Evolutionary conservation across 1,284 basidiomycete genomes (phyloP), one percentile per base, ranked within the genome.

Genomic region (Rhodotorula mucilaginosa): DNA sequence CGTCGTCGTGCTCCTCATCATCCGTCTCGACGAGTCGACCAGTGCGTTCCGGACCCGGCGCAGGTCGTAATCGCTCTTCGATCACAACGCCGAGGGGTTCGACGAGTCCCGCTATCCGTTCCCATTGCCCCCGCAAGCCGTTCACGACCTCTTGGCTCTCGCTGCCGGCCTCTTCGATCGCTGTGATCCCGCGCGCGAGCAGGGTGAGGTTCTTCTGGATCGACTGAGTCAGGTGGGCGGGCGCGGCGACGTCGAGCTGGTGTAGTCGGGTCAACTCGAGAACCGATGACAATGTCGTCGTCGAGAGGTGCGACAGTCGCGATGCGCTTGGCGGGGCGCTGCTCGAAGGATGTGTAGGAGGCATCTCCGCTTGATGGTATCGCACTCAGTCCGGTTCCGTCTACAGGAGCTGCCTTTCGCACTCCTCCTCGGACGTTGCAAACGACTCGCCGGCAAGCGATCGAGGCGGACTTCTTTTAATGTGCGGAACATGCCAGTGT

Each of bases 211-310:
- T 78, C n/a, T 69, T 67, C 39, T 69, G 61, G 60, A 77, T 65
- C 5, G 52, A 62, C 8, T 51, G 29, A 2, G 61, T 65, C 23
- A 74, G 68, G 26, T 58, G 69, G 5, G 68, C 23, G 19, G 74
- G 71, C 23, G 71, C 46, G 8, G 76, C 61, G 21, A 77, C 49
- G 16, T 54, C 23, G n/a, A 69, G 66, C 46, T 72, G 64, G 47
- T 71, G 64, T 1, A 73, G 48, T 0, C 77, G 73, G n/a, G 72
- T 72, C 18, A 77, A 66, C 61, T 78, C 77, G 61, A 78, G 69
- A 52, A 74, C 73, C 34, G 61, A 60, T 1, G 71, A 65, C 29
- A 78, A 65, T n/a, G 74, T 77, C 29, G 70, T 65, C 8, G 76
- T 76, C 5, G 75, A 72, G 29, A 78, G 44, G 46, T 70, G 67